Base-by-base conservation (phyloP, 75 land plant genomes). In the Larix kaempferi region DNA sequence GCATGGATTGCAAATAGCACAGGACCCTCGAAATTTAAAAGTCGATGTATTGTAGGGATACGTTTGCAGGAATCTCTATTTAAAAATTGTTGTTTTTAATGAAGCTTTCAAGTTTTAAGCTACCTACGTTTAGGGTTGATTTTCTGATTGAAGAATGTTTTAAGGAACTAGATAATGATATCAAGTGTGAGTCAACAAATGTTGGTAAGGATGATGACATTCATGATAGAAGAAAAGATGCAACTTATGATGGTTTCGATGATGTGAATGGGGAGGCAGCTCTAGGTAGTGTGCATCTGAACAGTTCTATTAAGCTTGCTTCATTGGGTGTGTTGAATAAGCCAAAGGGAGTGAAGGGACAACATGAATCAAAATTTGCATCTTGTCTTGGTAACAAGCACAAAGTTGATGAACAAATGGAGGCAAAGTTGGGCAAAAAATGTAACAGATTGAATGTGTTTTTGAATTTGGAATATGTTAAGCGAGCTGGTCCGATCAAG, bases 381-480 rank as follows among this genome's bases (percentile, higher is more conserved):
- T 84, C 84, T 80, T 87, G 71, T 76, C 84, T 74, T 74, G 82
- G 76, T 35, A 93, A 91, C 66, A 89, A 82, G 72, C 80, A 74
- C 2, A 91, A 89, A 73, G 13, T 87, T 76, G 92, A 85, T 71
- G 82, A 89, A 72, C 86, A 87, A 17, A 92, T 84, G 73, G 95
- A 92, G 78, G 93, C 88, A 15, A 95, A 82, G 92, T 80, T 91
- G 14, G 99, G 98, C 15, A 97, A 95, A 74, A 91, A 95, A 78
- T 88, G 98, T 22, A 82, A 33, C 29, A 83, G 98, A 35, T 92
- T 91, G 73, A 93, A 90, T 1, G 81, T 93, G 89, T 84, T 97
- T 79, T 82, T 97, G 37, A 90, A 91, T 57, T 78, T 89, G 59
- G 94, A 93, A 74, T 92, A 92, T 78, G 89, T 86, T 0, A 86